These are phyloP conservation scores for Poa pratensis DNA, from an alignment of 176 grass and related monocot genomes.

Conservation along the genomic window DNA sequence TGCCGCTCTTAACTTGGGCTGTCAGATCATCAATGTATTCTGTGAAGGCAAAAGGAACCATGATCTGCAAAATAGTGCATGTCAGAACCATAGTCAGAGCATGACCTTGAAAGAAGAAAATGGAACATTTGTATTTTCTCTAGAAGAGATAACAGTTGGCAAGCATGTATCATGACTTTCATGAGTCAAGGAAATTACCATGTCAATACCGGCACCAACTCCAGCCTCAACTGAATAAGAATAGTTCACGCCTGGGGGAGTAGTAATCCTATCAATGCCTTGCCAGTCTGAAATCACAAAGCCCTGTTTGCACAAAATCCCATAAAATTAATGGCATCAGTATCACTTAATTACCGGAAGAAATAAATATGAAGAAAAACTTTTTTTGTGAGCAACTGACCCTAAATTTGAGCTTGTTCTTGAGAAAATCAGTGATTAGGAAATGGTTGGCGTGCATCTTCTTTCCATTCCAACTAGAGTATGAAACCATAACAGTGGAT, in stretches of 20 bases:
- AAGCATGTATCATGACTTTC: neutral
- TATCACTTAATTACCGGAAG: neutral
- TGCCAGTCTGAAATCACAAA: conserved; percentile 85
- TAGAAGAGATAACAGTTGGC: neutral
- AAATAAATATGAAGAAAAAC: neutral
- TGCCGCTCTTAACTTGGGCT: conserved; percentile 56
- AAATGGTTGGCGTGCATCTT: conserved; percentile 82
- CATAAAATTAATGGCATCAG: neutral
- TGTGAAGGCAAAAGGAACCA: conserved; percentile 66
- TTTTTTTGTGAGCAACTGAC: conserved; percentile 40
- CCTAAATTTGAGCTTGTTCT: conserved; percentile 79
- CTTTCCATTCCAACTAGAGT: conserved; percentile 77
- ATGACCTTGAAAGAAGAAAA: conserved; percentile 3
- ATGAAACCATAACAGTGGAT: conserved; percentile 80
- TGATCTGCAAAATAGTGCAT: conserved; percentile 53
- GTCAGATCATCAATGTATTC: conserved; percentile 70
- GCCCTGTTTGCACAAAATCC: conserved; percentile 49
- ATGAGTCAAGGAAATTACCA: conserved; percentile 44
- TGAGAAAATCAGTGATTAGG: conserved; percentile 74
- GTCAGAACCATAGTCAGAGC: neutral
- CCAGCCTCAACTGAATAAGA: conserved; percentile 70
- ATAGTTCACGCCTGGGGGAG: conserved; percentile 63
- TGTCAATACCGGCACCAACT: conserved; percentile 75
- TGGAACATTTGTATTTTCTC: neutral
- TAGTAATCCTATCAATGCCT: conserved; percentile 75